phyloP scores from a whole-genome alignment of 176 grass and related monocot species.

The Oryza longistaminata region DNA sequence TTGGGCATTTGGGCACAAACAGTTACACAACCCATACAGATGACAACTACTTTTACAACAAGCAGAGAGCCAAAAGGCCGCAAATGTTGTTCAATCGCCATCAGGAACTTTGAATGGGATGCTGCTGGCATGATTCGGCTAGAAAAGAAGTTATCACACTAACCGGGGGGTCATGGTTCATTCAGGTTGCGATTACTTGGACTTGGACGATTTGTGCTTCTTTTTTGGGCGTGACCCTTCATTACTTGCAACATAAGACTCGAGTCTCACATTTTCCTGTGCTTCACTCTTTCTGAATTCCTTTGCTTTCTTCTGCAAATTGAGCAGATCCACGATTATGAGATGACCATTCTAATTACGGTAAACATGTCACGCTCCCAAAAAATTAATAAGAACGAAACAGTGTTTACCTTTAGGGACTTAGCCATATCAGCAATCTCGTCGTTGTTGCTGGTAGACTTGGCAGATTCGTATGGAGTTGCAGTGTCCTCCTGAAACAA shows the following conservation, averaged over 20 bases:
- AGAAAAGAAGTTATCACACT: neutral
- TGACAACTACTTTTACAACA: neutral
- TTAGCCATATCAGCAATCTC: constrained; percentile 60
- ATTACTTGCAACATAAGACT: constrained; percentile 71
- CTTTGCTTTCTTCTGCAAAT: constrained; percentile 83
- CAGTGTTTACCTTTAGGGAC: constrained; percentile 73
- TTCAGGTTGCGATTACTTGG: constrained; percentile 31
- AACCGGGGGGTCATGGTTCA: neutral
- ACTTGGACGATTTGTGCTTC: constrained; percentile 59
- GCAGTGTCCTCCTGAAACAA: constrained; percentile 64
- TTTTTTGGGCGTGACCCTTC: constrained; percentile 53
- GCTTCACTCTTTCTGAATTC: constrained; percentile 65
- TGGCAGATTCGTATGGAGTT: constrained; percentile 38
- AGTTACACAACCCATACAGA: neutral
- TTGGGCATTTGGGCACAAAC: neutral
- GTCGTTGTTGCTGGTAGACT: constrained; percentile 42
- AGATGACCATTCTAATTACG: neutral
- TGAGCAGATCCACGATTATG: neutral
- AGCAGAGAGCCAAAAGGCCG: neutral
- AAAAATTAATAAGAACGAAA: neutral
- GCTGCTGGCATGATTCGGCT: neutral
- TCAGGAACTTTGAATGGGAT: neutral
- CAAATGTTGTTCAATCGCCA: neutral
- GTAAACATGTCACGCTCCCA: neutral
- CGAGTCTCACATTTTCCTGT: constrained; percentile 57